Evolutionary conservation across 768 basidiomycete species (phyloP), one percentile per base, ranked within the genome.

Genomic region (Phanerodontia chrysosporium): DNA sequence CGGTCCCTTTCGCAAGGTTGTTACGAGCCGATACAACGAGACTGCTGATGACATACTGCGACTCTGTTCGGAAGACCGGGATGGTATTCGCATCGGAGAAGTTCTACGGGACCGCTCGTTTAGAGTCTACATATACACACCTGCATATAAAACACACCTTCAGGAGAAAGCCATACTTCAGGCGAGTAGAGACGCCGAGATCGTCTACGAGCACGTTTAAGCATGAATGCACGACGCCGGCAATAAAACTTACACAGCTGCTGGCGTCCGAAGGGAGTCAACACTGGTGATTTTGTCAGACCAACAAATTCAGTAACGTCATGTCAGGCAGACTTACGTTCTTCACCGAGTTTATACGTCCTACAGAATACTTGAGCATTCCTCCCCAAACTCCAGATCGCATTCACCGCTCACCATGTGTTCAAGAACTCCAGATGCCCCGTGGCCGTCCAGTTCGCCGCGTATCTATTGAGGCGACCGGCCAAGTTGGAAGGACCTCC

Each of bases 341-440:
- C 95, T 75, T 87, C 86, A 14, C 95, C 95, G 2, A 98, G 83
- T 65, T 90, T 90, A 72, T 93, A 95, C 5, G 88, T 86, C 95
- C 91, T 92, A 62, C 14, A 14, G 32, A 28, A 53, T 3, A 42
- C 46, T 3, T 18, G 4, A 27, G 44, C 8, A 10, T 35, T 13
- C 32, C 14, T 44, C 44, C 18, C n/a, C 52, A 36, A 28, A 35
- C 45, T 16, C 22, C 60, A 9, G 66, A 51, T 22, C 10, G 28
- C 24, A 6, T 55, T 51, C 48, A 29, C 65, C 62, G 69, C 81
- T 32, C 49, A 90, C 93, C 94, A 97, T 29, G 80, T 79, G 67
- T 94, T 92, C 74, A 97, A 73, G 69, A 96, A 97, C 0, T 76
- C 68, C 16, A 96, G 71, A 2, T 81, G 74, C 0, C 87, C 92